Evolutionary conservation across 352 stramenopile genomes (phyloP).

Genomic region (Thalassiosira livingstoniorum): DNA sequence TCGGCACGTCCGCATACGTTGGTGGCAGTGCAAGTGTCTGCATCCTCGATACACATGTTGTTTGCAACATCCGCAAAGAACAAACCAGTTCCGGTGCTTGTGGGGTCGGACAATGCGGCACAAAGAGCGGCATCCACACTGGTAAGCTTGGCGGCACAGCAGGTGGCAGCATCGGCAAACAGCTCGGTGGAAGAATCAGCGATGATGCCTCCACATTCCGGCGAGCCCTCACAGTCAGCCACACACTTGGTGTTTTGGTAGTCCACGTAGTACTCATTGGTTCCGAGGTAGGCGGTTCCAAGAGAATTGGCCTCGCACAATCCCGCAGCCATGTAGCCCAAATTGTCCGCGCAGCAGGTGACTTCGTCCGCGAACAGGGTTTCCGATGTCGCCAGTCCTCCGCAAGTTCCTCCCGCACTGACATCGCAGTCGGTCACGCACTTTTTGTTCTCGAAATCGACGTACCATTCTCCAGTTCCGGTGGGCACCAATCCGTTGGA

Average conservation of each 20-base stretch:
- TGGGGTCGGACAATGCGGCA: background rate
- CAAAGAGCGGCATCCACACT: background rate
- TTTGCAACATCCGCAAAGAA: background rate
- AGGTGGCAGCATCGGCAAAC: background rate
- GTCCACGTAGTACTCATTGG: background rate
- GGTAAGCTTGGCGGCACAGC: background rate
- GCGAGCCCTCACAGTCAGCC: background rate
- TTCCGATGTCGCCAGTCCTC: background rate
- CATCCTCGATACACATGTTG: background rate
- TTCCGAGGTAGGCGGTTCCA: background rate
- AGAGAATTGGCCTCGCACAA: background rate
- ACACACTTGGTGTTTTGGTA: background rate
- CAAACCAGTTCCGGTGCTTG: background rate
- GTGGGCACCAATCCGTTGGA: too few relatives aligned
- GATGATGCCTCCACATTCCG: background rate
- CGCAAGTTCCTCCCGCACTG: too few relatives aligned
- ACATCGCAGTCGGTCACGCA: too few relatives aligned
- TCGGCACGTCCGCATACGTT: background rate
- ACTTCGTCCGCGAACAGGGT: background rate
- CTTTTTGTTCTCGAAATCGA: too few relatives aligned
- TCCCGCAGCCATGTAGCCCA: background rate
- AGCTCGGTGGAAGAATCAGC: background rate
- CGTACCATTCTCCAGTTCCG: too few relatives aligned
- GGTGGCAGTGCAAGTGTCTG: background rate
- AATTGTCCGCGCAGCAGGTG: background rate